Base-by-base conservation (phyloP, 495 filamentous ascomycete genomes). In the Xylaria intraflava region DNA sequence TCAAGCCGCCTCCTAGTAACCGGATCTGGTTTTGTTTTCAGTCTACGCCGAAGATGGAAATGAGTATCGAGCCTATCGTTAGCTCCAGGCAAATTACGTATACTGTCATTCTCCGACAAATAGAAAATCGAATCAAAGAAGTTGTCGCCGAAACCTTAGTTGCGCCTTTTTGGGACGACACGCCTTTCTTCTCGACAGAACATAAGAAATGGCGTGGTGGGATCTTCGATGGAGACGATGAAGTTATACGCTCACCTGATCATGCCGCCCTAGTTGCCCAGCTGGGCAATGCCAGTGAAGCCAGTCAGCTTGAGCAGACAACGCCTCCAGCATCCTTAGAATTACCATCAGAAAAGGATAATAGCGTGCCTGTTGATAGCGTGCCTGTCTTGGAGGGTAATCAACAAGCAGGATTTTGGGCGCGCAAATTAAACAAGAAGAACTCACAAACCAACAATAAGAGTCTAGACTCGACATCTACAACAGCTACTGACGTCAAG, bases 1-100 rank as follows among this genome's bases (percentile, higher is more conserved):
- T 96, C 68, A 98, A 98, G 66, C 91, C 93, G 20, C 89, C 93
- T 29, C 93, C 93, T 0, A 95, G 89, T 69, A 97, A 97, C 67
- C 83, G 93, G 23, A 66, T 96, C 35, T 98, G 93, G 93, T 81
- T 97, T 59, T 84, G 91, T 12, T 98, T 98, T 59, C 87, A 94
- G 63, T 83, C 83, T 8, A 87, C 87, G 80, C 93, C 93, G 6
- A 89, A 89, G 57, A 88, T 98, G 73, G 90, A 90, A 45, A 83
- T 97, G 76, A 81, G 83, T 19, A 90, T 98, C 44, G 87, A 96
- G 64, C 93, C 93, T 6, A 90, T 98, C 56, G 90, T 98, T 46
- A 95, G 90, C 69, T 86, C 89, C 6, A 85, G 92, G 49, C 91
- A 96, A 67, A 94, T 98, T 46, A 96, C 93, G 0, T 97, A 92